Percentiles rank a stretch among this genome's conserved stretches.
phyloP scores from a whole-genome alignment of 495 filamentous ascomycete species.

The Cercophora scortea region DNA sequence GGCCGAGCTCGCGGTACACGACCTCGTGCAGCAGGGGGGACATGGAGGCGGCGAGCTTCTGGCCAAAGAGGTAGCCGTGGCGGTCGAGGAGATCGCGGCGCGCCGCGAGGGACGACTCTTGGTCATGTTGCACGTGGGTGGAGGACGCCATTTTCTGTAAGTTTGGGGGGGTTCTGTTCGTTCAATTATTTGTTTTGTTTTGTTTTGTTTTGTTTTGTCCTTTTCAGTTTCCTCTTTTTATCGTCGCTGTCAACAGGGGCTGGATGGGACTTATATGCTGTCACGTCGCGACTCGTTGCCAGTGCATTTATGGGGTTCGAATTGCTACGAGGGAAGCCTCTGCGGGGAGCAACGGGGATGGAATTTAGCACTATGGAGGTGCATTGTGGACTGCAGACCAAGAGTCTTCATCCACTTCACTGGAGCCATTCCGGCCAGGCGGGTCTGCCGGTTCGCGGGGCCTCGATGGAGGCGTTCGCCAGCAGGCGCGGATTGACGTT shows the following conservation, averaged over 20 bases:
- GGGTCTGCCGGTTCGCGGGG: too few species aligned
- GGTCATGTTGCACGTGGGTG: neutral
- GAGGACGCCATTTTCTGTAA: neutral
- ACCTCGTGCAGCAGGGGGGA: slow-evolving; percentile 62
- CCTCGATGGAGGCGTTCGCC: too few species aligned
- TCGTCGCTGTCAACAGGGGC: too few species aligned
- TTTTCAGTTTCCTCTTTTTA: neutral
- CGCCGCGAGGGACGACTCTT: slow-evolving; percentile 4
- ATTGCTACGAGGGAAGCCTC: too few species aligned
- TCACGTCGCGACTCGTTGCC: neutral
- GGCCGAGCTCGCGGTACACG: slow-evolving; percentile 49
- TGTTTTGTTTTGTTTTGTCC: neutral
- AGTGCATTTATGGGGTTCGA: neutral
- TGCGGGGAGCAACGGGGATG: too few species aligned
- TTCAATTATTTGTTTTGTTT: neutral
- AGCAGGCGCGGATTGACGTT: too few species aligned
- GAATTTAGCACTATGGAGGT: too few species aligned
- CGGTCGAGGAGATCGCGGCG: slow-evolving; percentile 30
- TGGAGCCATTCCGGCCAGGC: too few species aligned
- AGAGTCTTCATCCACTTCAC: too few species aligned
- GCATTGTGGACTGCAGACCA: too few species aligned
- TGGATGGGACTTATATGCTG: too few species aligned
- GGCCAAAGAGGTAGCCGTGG: slow-evolving; percentile 49
- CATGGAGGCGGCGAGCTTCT: slow-evolving; percentile 54
- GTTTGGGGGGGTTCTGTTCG: neutral